Base-by-base conservation (phyloP, 2,329 filamentous ascomycete species). In the Penicillium sp. region DNA sequence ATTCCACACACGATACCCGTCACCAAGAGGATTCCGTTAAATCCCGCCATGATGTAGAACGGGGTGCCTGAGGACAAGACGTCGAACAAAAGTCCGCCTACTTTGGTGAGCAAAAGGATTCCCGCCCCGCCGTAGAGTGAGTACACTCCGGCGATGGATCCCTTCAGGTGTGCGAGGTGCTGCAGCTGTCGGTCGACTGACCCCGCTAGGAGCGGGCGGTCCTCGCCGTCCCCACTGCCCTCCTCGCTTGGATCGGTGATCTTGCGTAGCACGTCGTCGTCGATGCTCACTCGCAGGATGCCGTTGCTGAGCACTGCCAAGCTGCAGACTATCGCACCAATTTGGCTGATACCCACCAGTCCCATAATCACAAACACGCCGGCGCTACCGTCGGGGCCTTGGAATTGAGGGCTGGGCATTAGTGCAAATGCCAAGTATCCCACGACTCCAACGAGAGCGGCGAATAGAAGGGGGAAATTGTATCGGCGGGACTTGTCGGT, bases 281-380 rank as follows among this genome's bases (percentile, higher is more conserved):
- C 52, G n/a, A 53, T 57, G 31, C 57, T 64, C 52, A 66, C 63
- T 39, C 75, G 61, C 72, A 95, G 78, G 21, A 97, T 87, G 4
- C 91, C 92, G 15, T 85, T 85, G 34, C 90, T 90, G 2, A 99
- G 81, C 0, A 94, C 84, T 0, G 89, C 91, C n/a, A 99, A 81
- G 59, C 90, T 95, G 74, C 92, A 96, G 0, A 99, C 94, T 53
- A 99, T 97, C 10, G 91, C 88, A 2, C 93, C 94, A 56, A 99
- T 97, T 72, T 99, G 94, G 65, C 90, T 95, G 66, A 96, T 84
- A 13, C 94, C 94, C 36, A 97, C 84, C 16, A 96, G 74, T 0
- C 87, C 83, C 39, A 91, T 90, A 15, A 93, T 82, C 12, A 92
- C 59, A 66, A 95, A 91, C 15, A 96, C 85, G 10, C 75, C 77